Evolutionary conservation across 2,329 filamentous ascomycete genomes (phyloP).

Genomic region (Paraphaeosphaeria sporulosa): DNA sequence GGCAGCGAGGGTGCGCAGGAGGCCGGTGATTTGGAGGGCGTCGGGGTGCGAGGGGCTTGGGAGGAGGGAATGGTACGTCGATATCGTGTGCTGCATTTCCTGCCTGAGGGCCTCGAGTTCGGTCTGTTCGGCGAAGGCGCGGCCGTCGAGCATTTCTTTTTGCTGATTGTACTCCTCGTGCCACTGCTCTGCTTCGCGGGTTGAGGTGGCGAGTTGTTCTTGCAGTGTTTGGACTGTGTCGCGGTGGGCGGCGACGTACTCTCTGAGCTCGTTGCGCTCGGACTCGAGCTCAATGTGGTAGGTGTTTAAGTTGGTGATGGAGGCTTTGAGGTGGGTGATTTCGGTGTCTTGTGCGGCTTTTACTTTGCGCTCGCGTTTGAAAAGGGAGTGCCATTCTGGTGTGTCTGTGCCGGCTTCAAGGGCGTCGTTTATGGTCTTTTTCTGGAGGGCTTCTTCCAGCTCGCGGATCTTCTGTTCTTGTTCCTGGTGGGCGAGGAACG

Average conservation of each 20-base stretch:
- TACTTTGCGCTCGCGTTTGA: neutral
- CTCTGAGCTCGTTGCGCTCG: neutral
- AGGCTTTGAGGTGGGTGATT: neutral
- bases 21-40: neutral
- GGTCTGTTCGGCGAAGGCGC: neutral
- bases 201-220: neutral
- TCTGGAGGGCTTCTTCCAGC: neutral
- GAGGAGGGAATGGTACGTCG: neutral
- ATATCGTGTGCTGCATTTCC: constrained; percentile 1
- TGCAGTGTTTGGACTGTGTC: neutral
- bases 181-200: neutral
- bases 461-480: neutral
- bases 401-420: neutral
- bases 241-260: neutral
- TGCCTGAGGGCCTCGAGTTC: neutral
- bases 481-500: neutral
- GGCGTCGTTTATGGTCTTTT: neutral
- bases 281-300: neutral
- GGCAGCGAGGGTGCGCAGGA: neutral
- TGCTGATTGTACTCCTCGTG: neutral
- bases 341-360: neutral
- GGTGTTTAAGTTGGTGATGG: neutral
- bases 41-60: neutral
- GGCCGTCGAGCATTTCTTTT: neutral
- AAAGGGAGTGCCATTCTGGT: neutral